phyloP scores from a whole-genome alignment of 2,329 filamentous ascomycete genomes.

The Fusarium poae region DNA sequence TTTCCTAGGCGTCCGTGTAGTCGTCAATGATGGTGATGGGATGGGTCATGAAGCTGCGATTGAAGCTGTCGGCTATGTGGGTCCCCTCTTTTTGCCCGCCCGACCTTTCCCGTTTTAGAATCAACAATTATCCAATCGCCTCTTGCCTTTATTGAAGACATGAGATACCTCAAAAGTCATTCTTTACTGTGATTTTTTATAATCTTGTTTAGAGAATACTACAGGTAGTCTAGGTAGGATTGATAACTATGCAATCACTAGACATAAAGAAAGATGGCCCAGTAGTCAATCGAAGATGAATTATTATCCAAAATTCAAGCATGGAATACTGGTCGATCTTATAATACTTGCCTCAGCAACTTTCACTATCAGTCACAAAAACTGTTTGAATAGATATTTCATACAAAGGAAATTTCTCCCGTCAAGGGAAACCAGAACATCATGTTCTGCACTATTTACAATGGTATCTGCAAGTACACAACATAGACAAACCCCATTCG shows the following conservation, averaged over 20 bases:
- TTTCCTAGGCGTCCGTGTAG: slow-evolving; percentile 29
- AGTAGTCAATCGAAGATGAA: not conserved
- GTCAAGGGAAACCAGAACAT: slow-evolving; percentile 30
- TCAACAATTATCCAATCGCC: slow-evolving; percentile 5
- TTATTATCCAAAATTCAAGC: not conserved
- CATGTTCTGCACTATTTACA: slow-evolving; percentile 39
- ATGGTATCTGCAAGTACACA: slow-evolving; percentile 41
- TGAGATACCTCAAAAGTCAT: not conserved
- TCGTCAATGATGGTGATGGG: slow-evolving; percentile 42
- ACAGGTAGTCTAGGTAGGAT: no score
- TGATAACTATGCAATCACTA: not conserved
- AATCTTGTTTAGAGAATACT: not conserved
- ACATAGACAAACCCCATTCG: slow-evolving; percentile 46
- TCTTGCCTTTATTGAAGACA: slow-evolving; percentile 1
- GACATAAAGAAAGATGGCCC: not conserved
- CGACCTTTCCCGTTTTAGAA: slow-evolving; percentile 42
- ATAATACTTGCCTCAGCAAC: not conserved
- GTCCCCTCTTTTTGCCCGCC: slow-evolving; percentile 44
- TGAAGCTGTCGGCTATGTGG: slow-evolving; percentile 48
- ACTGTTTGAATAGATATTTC: not conserved
- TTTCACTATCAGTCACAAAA: not conserved
- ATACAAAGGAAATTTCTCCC: slow-evolving; percentile 25
- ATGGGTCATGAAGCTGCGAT: slow-evolving; percentile 44
- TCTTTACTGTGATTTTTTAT: not conserved
- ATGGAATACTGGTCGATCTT: not conserved